Conservation (phyloP, 805 yeast genomes). For the Candida jianshihensis region DNA sequence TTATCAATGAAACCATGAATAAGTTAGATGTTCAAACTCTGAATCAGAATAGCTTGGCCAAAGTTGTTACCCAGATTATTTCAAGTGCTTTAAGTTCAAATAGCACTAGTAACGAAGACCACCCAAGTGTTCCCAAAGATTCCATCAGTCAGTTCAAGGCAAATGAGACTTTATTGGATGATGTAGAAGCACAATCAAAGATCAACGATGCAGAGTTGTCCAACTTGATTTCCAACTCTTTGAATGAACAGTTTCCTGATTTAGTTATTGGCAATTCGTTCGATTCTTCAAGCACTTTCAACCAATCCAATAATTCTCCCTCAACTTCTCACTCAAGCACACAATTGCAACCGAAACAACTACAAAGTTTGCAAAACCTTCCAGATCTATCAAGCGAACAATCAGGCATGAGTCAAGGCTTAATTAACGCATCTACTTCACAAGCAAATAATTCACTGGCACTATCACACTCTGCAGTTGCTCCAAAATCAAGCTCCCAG, state of each 20-base stretch:
- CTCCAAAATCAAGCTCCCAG: conserved; percentile 5
- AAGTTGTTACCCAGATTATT: conserved; percentile 20
- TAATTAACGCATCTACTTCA: too few relatives aligned
- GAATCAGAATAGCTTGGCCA: conserved; percentile 24
- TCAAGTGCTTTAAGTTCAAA: conserved; percentile 9
- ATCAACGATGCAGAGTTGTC: conserved; percentile 7
- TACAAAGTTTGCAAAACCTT: not conserved
- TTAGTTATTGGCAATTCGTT: not conserved
- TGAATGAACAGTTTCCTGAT: not conserved
- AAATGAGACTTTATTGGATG: conserved; percentile 1
- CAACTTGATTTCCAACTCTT: conserved; percentile 3
- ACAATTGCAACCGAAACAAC: conserved; percentile 1
- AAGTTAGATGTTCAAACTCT: conserved; percentile 44
- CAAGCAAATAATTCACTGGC: too few relatives aligned
- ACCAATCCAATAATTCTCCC: not conserved
- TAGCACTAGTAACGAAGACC: not conserved
- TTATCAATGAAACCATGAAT: conserved; percentile 21
- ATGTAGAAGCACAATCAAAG: not conserved
- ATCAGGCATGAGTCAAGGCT: too few relatives aligned
- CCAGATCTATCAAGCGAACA: not conserved
- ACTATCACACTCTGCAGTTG: not conserved
- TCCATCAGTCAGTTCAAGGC: conserved; percentile 26
- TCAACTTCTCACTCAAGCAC: not conserved
- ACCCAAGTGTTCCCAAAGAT: conserved; percentile 23
- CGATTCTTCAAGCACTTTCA: not conserved